Evolutionary conservation across 2,329 filamentous ascomycete genomes (phyloP).

Genomic region (Xylaria hypoxylon): DNA sequence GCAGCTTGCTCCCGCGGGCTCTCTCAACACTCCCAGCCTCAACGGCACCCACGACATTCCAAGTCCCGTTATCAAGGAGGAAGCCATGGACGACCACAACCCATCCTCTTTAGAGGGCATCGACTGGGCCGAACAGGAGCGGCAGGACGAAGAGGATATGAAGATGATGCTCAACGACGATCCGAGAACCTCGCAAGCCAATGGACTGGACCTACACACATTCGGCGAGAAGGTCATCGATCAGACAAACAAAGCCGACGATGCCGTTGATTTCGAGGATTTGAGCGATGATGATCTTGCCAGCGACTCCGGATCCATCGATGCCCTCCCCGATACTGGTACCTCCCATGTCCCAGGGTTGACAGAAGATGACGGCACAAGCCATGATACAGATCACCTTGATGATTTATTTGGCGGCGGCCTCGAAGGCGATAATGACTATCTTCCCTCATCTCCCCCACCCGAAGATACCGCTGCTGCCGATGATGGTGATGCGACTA

Average conservation of each 20-base stretch:
- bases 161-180: constrained; percentile 64
- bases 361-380: constrained; percentile 70
- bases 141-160: constrained; percentile 53
- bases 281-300: constrained; percentile 92
- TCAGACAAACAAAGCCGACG: constrained; percentile 84
- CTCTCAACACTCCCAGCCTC: constrained; percentile 36
- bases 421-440: constrained; percentile 56
- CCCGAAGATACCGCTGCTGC: constrained; percentile 48
- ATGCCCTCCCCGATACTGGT: constrained; percentile 50
- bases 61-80: constrained; percentile 46
- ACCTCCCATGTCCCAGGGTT: constrained; percentile 63
- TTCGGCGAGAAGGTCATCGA: constrained; percentile 63
- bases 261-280: constrained; percentile 91
- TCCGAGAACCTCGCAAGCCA: constrained; percentile 54
- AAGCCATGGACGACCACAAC: constrained; percentile 43
- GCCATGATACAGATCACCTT: constrained; percentile 64
- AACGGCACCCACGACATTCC: constrained; percentile 27
- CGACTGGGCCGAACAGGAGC: constrained; percentile 48
- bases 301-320: constrained; percentile 67
- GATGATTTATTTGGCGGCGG: constrained; percentile 78
- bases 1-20: constrained; percentile 28
- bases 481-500: neutral
- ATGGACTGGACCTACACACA: constrained; percentile 54
- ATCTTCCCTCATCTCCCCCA: constrained; percentile 58
- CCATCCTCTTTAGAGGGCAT: constrained; percentile 42